Conservation (phyloP, 495 filamentous ascomycete genomes). For the Penicillium fimorum region DNA sequence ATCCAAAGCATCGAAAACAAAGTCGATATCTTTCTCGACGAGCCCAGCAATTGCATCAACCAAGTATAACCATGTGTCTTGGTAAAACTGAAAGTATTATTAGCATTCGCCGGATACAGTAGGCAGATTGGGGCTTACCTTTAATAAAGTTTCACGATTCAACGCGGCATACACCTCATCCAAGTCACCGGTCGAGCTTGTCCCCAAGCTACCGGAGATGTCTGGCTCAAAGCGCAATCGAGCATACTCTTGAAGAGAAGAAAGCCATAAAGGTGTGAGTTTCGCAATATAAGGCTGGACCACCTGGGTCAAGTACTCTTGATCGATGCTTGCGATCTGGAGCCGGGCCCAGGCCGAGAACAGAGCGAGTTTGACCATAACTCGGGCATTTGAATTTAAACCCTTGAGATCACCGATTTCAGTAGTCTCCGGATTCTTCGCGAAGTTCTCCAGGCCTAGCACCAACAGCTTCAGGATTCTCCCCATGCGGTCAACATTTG, state of each 20-base stretch:
- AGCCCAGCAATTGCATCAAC: slow-evolving; percentile 97
- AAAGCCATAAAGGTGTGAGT: slow-evolving; percentile 89
- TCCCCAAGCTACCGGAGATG: slow-evolving; percentile 81
- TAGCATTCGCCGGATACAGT: slow-evolving; percentile 10
- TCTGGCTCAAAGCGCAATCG: slow-evolving; percentile 93
- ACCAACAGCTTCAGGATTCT: slow-evolving; percentile 92
- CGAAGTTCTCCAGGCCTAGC: slow-evolving; percentile 88
- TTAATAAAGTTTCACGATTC: slow-evolving; percentile 88
- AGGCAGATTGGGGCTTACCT: slow-evolving; percentile 40
- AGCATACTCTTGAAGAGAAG: slow-evolving; percentile 90
- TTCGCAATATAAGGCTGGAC: slow-evolving; percentile 86
- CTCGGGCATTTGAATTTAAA: slow-evolving; percentile 91
- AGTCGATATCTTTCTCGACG: slow-evolving; percentile 95
- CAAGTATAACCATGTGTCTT: slow-evolving; percentile 94
- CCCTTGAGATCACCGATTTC: slow-evolving; percentile 91
- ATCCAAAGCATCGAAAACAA: slow-evolving; percentile 95
- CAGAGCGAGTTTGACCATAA: slow-evolving; percentile 97
- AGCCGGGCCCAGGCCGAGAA: slow-evolving; percentile 99
- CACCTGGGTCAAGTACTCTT: slow-evolving; percentile 83
- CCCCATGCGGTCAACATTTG: slow-evolving; percentile 96
- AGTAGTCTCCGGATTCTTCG: slow-evolving; percentile 73
- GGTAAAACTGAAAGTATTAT: slow-evolving; percentile 70
- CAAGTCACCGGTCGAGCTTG: slow-evolving; percentile 68
- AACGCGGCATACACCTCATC: slow-evolving; percentile 91
- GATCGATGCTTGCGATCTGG: slow-evolving; percentile 92